Conservation (phyloP, 2,329 filamentous ascomycete species). For the Aspergillus pseudonomiae region DNA sequence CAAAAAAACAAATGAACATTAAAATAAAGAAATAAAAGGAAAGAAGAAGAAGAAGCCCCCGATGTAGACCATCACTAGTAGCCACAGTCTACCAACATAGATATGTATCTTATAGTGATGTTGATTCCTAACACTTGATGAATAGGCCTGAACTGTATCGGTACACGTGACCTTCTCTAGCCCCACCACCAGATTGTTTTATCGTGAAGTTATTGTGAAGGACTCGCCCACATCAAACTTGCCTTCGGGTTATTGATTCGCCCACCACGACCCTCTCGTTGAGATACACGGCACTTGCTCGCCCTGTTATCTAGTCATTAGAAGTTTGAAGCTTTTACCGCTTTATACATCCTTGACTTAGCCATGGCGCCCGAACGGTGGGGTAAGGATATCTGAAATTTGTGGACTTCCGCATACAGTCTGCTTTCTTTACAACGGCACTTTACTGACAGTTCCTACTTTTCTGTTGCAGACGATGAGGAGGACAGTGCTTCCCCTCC, state of each 20-base stretch:
- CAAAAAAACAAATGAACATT: background rate
- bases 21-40: too few relatives aligned
- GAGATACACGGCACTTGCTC: conserved; percentile 1
- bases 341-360: conserved; percentile 18
- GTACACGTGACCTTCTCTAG: conserved; percentile 22
- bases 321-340: conserved; percentile 3
- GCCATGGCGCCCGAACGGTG: conserved; percentile 53
- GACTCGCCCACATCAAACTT: conserved; percentile 15
- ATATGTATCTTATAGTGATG: background rate
- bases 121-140: background rate
- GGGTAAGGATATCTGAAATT: conserved; percentile 43
- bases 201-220: conserved; percentile 4
- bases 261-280: conserved; percentile 8
- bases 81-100: background rate
- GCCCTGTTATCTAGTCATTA: background rate
- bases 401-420: background rate
- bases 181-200: conserved; percentile 22
- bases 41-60: background rate
- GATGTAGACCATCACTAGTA: background rate
- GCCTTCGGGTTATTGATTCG: conserved; percentile 5
- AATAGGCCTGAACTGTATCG: conserved; percentile 17
- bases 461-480: conserved; percentile 43
- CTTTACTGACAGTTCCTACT: conserved; percentile 11
- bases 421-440: background rate
- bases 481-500: conserved; percentile 57